phyloP scores from a whole-genome alignment of 176 grass and related monocot species.

The Eremochloa ophiuroides region DNA sequence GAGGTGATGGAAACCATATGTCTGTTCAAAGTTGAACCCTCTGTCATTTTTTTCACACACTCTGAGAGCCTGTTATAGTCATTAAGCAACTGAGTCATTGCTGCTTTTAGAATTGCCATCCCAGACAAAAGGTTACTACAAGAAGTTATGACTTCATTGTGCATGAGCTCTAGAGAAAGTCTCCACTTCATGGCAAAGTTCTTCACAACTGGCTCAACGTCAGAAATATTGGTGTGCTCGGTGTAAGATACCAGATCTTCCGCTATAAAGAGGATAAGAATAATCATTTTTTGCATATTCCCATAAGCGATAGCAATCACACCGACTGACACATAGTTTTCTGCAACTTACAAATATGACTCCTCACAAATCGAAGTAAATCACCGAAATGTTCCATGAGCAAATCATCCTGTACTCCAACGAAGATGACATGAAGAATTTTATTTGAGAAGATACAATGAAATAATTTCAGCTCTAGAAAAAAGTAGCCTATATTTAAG shows the following conservation, averaged over 20 bases:
- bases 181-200: conserved; percentile 81
- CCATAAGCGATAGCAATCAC: background rate
- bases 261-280: conserved; percentile 39
- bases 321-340: conserved; percentile 3
- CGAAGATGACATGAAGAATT: conserved; percentile 8
- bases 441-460: background rate
- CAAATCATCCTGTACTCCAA: conserved; percentile 68
- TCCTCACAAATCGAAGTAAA: conserved; percentile 67
- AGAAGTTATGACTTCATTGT: conserved; percentile 87
- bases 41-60: conserved; percentile 69
- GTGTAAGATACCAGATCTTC: conserved; percentile 64
- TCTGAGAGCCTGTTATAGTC: conserved; percentile 87
- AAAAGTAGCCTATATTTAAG: background rate
- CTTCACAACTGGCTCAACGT: conserved; percentile 66
- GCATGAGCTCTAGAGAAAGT: conserved; percentile 68
- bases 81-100: conserved; percentile 77
- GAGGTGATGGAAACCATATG: conserved; percentile 83
- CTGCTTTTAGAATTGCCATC: conserved; percentile 80
- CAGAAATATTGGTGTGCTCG: conserved; percentile 38
- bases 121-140: conserved; percentile 86
- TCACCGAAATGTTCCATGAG: conserved; percentile 81
- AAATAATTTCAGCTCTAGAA: background rate
- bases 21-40: conserved; percentile 58
- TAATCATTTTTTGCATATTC: conserved; percentile 23
- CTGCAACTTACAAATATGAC: conserved; percentile 54